A percentile compares a stretch with the other conserved stretches of the same genome.
Conservation (phyloP, 2,329 filamentous ascomycete genomes). For the Didymella pomorum region DNA sequence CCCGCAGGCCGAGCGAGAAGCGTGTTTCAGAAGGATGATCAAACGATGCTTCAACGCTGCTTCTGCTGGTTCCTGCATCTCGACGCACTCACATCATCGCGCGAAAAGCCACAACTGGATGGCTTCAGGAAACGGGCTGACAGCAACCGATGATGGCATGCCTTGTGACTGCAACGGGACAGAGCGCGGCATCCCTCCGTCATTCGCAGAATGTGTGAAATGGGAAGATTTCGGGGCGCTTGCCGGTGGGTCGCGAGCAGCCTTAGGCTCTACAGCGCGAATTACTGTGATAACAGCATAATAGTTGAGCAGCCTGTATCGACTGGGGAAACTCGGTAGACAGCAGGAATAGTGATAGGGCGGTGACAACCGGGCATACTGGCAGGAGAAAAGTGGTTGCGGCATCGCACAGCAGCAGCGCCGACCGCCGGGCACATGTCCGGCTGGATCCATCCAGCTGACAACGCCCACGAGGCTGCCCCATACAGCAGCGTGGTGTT, state of each 20-base stretch:
- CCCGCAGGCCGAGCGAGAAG: constrained; percentile 27
- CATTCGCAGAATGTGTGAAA: constrained; percentile 16
- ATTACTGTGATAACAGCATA: constrained; percentile 25
- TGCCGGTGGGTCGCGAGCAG: constrained; percentile 16
- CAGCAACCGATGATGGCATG: constrained; percentile 23
- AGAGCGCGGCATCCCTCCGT: constrained; percentile 9
- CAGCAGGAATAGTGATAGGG: constrained; percentile 15
- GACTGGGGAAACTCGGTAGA: constrained; percentile 18
- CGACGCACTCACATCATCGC: constrained; percentile 32
- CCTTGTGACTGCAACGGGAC: constrained; percentile 22
- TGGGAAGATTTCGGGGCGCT: constrained; percentile 14
- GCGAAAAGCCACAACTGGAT: constrained; percentile 36
- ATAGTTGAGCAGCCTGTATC: constrained; percentile 25
- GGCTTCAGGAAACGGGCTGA: constrained; percentile 32
- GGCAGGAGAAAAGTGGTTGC: constrained; percentile 14
- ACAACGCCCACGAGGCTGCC: constrained; percentile 10
- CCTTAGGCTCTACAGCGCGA: constrained; percentile 15
- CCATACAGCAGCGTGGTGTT: constrained; percentile 17
- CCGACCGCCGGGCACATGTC: constrained; percentile 3
- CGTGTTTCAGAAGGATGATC: constrained; percentile 50
- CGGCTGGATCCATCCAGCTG: constrained; percentile 8
- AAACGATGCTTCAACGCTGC: constrained; percentile 46
- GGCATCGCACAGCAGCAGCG: constrained; percentile 12
- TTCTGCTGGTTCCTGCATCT: constrained; percentile 50
- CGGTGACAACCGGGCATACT: constrained; percentile 5